Evolutionary conservation across 768 basidiomycete species (phyloP).

Genomic region (Agaricus blazei): DNA sequence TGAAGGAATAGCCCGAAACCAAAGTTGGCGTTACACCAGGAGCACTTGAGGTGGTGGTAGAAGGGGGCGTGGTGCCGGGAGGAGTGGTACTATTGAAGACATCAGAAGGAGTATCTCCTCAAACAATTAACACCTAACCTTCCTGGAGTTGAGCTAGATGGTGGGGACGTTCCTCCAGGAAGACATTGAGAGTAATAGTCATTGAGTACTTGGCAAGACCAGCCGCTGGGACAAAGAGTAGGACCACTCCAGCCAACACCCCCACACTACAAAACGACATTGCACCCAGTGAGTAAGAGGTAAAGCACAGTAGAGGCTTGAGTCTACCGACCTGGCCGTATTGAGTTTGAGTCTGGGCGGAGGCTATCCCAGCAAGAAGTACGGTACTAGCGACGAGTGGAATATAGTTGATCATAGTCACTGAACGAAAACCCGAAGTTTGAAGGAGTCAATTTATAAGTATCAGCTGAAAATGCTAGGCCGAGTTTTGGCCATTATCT

Average conservation of each 20-base stretch:
- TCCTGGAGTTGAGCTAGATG: conserved; percentile 13
- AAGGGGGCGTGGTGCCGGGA: conserved; percentile 28
- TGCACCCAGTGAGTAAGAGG: background rate
- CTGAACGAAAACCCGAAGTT: no score
- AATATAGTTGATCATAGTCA: background rate
- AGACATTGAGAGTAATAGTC: conserved; percentile 52
- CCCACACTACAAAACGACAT: conserved; percentile 34
- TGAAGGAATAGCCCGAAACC: conserved; percentile 45
- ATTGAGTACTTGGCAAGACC: conserved; percentile 39
- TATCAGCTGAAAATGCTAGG: background rate
- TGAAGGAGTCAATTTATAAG: background rate
- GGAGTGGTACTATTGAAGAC: background rate
- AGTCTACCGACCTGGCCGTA: conserved; percentile 30
- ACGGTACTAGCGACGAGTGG: conserved; percentile 8
- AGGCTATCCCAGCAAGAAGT: conserved; percentile 11
- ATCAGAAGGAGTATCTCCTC: background rate
- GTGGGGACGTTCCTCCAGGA: conserved; percentile 26
- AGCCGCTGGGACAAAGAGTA: conserved; percentile 43
- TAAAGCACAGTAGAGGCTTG: background rate
- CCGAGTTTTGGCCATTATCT: conserved; percentile 11
- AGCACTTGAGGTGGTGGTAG: conserved; percentile 26
- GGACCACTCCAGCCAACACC: conserved; percentile 48
- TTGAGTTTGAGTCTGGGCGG: conserved; percentile 21
- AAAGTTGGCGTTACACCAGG: conserved; percentile 37
- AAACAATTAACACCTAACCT: background rate